Percentiles rank a stretch among this genome's conserved stretches.
Evolutionary conservation across 106 monocot genomes (phyloP).

Genomic region (Apostasia shenzhenica): DNA sequence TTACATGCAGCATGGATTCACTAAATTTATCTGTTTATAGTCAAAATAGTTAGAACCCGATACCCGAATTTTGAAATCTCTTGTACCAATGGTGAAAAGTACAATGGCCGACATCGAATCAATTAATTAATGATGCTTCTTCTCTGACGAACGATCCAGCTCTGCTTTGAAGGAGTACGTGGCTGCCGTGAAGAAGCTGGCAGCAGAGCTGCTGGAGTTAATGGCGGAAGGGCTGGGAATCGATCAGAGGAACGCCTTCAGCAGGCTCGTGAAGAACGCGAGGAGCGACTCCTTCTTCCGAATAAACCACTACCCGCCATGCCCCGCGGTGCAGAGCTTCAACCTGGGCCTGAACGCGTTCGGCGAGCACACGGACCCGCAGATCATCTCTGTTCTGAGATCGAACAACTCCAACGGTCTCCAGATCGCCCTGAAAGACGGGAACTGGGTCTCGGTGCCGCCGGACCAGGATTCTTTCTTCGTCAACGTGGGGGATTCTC

Average conservation of each 20-base stretch:
- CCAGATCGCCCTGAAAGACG: constrained; percentile 57
- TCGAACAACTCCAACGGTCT: constrained; percentile 63
- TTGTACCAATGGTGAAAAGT: background rate
- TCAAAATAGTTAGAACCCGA: no score
- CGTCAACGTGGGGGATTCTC: constrained; percentile 74
- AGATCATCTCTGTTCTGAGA: constrained; percentile 66
- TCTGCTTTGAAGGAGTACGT: constrained; percentile 43
- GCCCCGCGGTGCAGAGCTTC: constrained; percentile 17
- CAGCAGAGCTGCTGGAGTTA: constrained; percentile 34
- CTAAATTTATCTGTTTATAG: background rate
- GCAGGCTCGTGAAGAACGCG: constrained; percentile 27
- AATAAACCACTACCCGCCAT: constrained; percentile 68
- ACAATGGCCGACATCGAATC: background rate
- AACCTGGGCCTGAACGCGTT: constrained; percentile 37
- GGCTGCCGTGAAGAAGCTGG: constrained; percentile 23
- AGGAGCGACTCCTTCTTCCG: constrained; percentile 50
- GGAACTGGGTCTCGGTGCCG: constrained; percentile 67
- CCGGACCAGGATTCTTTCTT: constrained; percentile 72
- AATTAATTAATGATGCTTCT: background rate
- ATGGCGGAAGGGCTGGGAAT: constrained; percentile 55
- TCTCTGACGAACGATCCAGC: constrained; percentile 33
- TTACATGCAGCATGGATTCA: no score
- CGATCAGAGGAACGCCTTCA: constrained; percentile 20
- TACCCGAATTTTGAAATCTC: no score
- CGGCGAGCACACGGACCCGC: constrained; percentile 91